Evolutionary conservation across 495 filamentous ascomycete species (phyloP).

Genomic region (Immersiella caudata): DNA sequence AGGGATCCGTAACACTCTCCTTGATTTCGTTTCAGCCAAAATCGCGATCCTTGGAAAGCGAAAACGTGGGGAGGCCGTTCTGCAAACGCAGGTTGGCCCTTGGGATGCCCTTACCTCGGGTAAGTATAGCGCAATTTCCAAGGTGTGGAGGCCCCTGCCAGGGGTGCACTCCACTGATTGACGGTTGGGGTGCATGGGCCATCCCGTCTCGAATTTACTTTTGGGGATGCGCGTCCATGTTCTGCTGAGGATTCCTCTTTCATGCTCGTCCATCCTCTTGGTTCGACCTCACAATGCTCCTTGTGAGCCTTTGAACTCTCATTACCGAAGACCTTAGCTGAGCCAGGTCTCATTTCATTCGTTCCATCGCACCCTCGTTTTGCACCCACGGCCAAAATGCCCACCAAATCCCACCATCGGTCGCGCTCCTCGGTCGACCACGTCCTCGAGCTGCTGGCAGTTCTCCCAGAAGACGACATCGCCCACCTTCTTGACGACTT

Average conservation of each 20-base stretch:
- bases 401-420: conserved; percentile 37
- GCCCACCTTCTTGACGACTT: conserved; percentile 40
- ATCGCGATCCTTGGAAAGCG: not conserved
- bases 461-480: conserved; percentile 41
- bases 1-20: too few species aligned
- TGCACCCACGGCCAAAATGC: conserved; percentile 30
- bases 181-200: not conserved
- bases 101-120: conserved; percentile 6
- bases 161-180: not conserved
- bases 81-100: conserved; percentile 7
- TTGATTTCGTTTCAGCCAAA: too few species aligned
- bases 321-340: conserved; percentile 4
- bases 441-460: conserved; percentile 43
- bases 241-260: conserved; percentile 6
- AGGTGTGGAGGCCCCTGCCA: not conserved
- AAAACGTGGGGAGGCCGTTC: not conserved
- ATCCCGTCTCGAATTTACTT: not conserved
- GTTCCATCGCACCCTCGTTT: conserved; percentile 17
- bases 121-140: not conserved
- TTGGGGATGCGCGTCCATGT: not conserved
- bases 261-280: conserved; percentile 1
- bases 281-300: conserved; percentile 22
- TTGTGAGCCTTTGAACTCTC: conserved; percentile 16
- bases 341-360: conserved; percentile 23
- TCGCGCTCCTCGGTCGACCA: conserved; percentile 44